Percentiles rank a stretch among this genome's conserved stretches.
Evolutionary conservation across 805 yeast genomes (phyloP).

Genomic region (Schizosaccharomyces octosporus): DNA sequence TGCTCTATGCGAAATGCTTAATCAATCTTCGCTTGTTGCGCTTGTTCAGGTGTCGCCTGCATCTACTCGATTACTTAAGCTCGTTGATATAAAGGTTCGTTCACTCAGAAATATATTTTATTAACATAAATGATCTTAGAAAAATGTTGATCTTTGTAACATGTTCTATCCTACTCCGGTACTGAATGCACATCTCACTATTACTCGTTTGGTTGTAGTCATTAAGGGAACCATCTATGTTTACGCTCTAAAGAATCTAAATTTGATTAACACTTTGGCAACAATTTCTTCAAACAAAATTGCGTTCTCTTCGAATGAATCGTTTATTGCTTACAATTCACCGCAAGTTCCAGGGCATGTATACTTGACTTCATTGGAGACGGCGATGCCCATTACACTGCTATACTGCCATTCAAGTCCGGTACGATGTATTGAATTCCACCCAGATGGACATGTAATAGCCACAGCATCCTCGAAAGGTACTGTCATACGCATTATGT

Average conservation of each 20-base stretch:
- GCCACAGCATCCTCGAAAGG: constrained; percentile 86
- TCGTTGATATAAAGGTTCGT: neutral
- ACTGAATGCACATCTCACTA: neutral
- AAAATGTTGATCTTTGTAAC: neutral
- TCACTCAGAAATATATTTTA: neutral
- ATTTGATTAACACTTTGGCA: constrained; percentile 47
- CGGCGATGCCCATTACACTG: neutral
- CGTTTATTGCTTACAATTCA: neutral
- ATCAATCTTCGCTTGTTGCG: constrained; percentile 65
- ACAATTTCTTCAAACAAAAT: constrained; percentile 16
- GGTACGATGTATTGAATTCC: constrained; percentile 23
- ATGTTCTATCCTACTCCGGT: neutral
- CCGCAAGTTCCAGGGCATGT: neutral
- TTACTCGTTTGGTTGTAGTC: constrained; percentile 40
- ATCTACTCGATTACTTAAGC: constrained; percentile 13
- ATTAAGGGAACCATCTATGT: constrained; percentile 59
- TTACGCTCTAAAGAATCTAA: constrained; percentile 77
- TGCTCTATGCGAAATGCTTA: constrained; percentile 62
- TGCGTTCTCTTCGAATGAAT: neutral
- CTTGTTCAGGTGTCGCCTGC: constrained; percentile 32
- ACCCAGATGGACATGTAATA: constrained; percentile 49
- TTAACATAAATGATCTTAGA: neutral
- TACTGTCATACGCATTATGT: constrained; percentile 64
- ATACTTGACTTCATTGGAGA: neutral
- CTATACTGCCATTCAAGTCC: neutral